These are phyloP conservation scores for Coffea eugenioides DNA, from an alignment of 257 asterid genomes.

Conservation along the genomic window DNA sequence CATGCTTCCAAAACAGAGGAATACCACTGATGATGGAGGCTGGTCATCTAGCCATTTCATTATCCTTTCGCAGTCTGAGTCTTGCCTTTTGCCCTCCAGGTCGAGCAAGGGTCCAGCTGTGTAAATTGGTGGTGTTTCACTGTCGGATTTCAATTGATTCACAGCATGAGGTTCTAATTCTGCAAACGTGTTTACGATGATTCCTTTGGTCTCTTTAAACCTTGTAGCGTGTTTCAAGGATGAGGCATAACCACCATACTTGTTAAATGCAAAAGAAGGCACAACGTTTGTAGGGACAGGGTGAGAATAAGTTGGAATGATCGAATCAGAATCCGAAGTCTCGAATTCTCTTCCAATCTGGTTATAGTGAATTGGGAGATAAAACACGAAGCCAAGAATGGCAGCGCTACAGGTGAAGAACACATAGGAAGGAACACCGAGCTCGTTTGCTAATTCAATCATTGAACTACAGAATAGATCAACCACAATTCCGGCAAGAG, in stretches of 20 bases:
- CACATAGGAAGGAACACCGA: background rate
- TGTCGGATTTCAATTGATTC: no score
- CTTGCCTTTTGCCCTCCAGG: no score
- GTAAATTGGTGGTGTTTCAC: no score
- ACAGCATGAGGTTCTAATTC: no score
- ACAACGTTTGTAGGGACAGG: background rate
- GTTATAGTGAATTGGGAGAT: constrained; percentile 10
- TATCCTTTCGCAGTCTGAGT: no score
- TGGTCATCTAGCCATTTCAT: no score
- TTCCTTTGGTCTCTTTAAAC: constrained; percentile 6
- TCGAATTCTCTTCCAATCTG: background rate
- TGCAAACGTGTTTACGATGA: constrained; percentile 2
- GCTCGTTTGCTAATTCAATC: constrained; percentile 18
- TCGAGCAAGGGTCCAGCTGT: no score
- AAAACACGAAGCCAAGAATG: constrained; percentile 12
- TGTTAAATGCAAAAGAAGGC: constrained; percentile 6
- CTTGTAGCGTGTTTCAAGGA: background rate
- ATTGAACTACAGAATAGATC: constrained; percentile 8
- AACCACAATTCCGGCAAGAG: constrained; percentile 12
- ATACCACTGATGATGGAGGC: no score
- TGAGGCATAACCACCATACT: constrained; percentile 3
- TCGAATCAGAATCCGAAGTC: constrained; percentile 5
- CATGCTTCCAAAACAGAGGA: no score
- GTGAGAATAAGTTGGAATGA: background rate
- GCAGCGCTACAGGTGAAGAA: constrained; percentile 11